Conservation (phyloP, 2,329 filamentous ascomycete species). For the Albophoma yamanashiensis region DNA sequence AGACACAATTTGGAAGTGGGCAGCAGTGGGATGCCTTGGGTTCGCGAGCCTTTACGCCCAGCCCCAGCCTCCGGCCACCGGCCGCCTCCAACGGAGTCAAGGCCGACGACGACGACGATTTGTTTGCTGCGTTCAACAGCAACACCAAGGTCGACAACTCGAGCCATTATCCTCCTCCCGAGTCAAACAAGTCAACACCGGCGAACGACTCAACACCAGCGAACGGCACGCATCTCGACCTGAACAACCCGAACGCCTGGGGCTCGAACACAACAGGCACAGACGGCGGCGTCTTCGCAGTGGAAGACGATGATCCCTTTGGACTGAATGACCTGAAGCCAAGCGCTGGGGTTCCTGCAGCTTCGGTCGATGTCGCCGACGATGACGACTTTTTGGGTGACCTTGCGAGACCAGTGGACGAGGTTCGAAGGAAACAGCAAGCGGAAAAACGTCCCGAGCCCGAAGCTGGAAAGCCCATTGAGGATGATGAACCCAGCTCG, state of each 20-base stretch:
- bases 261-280: conserved; percentile 13
- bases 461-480: conserved; percentile 46
- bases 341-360: conserved; percentile 16
- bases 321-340: conserved; percentile 57
- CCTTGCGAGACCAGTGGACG: conserved; percentile 52
- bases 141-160: conserved; percentile 57
- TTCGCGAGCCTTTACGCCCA: conserved; percentile 33
- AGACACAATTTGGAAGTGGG: conserved; percentile 66
- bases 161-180: conserved; percentile 50
- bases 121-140: conserved; percentile 58
- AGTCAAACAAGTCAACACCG: conserved; percentile 32
- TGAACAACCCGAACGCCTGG: conserved; percentile 47
- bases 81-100: conserved; percentile 5
- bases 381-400: conserved; percentile 58
- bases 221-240: conserved; percentile 32
- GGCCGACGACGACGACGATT: conserved; percentile 42
- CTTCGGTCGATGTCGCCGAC: conserved; percentile 25
- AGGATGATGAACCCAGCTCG: conserved; percentile 34
- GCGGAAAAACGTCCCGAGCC: conserved; percentile 16
- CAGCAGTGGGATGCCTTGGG: conserved; percentile 70
- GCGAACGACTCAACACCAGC: conserved; percentile 34
- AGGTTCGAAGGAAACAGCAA: conserved; percentile 41
- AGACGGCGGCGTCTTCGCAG: conserved; percentile 27
- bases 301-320: conserved; percentile 83
- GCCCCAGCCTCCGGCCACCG: conserved; percentile 15